These are phyloP conservation scores for Coprinopsis marcescibilis DNA, from an alignment of 768 basidiomycete genomes.

Conservation along the genomic window DNA sequence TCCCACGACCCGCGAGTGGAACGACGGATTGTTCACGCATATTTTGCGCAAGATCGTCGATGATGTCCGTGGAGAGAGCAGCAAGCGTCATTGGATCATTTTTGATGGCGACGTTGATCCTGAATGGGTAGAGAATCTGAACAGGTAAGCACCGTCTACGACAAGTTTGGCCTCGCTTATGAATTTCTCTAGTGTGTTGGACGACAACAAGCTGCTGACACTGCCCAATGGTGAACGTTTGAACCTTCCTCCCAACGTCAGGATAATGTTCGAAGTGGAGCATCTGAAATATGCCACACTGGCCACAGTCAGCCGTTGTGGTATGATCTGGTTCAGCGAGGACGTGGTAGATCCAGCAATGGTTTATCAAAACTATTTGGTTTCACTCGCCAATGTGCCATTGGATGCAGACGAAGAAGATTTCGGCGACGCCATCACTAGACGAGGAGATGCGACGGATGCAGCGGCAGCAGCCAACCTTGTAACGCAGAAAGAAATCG, in stretches of 20 bases:
- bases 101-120: conserved; percentile 99
- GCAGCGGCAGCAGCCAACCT: conserved; percentile 56
- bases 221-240: conserved; percentile 97
- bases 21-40: conserved; percentile 97
- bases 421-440: conserved; percentile 50
- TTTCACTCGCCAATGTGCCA: conserved; percentile 64
- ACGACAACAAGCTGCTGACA: conserved; percentile 97
- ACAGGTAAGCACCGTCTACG: conserved; percentile 62
- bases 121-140: conserved; percentile 99
- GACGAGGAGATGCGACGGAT: conserved; percentile 52
- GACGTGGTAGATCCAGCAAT: conserved; percentile 88
- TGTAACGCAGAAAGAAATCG: conserved; percentile 69
- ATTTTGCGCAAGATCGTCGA: conserved; percentile 97
- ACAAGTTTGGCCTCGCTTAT: conserved; percentile 11
- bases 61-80: conserved; percentile 95
- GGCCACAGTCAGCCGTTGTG: conserved; percentile 98
- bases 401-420: conserved; percentile 92
- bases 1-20: conserved; percentile 97
- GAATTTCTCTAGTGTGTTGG: conserved; percentile 67
- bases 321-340: conserved; percentile 99
- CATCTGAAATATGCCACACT: conserved; percentile 95
- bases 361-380: conserved; percentile 88
- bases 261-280: conserved; percentile 99
- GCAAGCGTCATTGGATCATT: conserved; percentile 97
- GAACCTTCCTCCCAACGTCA: conserved; percentile 92